A percentile compares a stretch with the other conserved stretches of the same genome.
Evolutionary conservation across 1,139 yeast genomes (phyloP).

Genomic region (Yamadazyma pseudoaaseri): DNA sequence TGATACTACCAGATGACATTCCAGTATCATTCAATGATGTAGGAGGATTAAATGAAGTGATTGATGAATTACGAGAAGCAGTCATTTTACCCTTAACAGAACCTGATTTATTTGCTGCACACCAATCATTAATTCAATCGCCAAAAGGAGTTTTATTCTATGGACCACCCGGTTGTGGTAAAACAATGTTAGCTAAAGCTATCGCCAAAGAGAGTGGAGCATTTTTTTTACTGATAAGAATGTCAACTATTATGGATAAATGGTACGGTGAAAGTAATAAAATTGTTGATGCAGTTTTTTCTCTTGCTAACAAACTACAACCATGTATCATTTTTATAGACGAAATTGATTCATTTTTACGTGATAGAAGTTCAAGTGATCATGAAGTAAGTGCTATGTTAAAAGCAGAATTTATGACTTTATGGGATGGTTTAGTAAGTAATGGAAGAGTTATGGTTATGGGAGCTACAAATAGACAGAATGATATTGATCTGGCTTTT

Average conservation of each 20-base stretch:
- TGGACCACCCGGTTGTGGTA: slow-evolving; percentile 99
- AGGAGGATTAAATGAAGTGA: slow-evolving; percentile 82
- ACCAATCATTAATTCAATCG: slow-evolving; percentile 70
- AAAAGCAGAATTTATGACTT: slow-evolving; percentile 96
- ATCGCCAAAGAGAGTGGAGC: slow-evolving; percentile 92
- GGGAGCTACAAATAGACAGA: slow-evolving; percentile 94
- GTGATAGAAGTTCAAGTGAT: slow-evolving; percentile 82
- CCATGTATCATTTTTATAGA: slow-evolving; percentile 96
- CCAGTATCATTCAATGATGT: slow-evolving; percentile 72
- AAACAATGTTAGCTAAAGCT: slow-evolving; percentile 96
- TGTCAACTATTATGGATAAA: slow-evolving; percentile 95
- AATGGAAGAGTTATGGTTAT: slow-evolving; percentile 81
- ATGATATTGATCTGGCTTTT: slow-evolving; percentile 90
- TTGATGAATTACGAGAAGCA: slow-evolving; percentile 83
- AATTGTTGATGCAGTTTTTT: slow-evolving; percentile 89
- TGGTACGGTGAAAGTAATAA: slow-evolving; percentile 98
- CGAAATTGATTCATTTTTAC: slow-evolving; percentile 90
- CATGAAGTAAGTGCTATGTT: slow-evolving; percentile 96
- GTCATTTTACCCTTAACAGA: slow-evolving; percentile 84
- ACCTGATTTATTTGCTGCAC: slow-evolving; percentile 63
- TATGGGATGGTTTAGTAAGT: slow-evolving; percentile 90
- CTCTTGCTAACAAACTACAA: slow-evolving; percentile 84
- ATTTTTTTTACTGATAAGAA: slow-evolving; percentile 83
- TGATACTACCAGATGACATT: slow-evolving; percentile 83
- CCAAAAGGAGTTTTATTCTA: slow-evolving; percentile 92